Evolutionary conservation across 805 yeast genomes (phyloP).

Genomic region (Lachancea meyersii): DNA sequence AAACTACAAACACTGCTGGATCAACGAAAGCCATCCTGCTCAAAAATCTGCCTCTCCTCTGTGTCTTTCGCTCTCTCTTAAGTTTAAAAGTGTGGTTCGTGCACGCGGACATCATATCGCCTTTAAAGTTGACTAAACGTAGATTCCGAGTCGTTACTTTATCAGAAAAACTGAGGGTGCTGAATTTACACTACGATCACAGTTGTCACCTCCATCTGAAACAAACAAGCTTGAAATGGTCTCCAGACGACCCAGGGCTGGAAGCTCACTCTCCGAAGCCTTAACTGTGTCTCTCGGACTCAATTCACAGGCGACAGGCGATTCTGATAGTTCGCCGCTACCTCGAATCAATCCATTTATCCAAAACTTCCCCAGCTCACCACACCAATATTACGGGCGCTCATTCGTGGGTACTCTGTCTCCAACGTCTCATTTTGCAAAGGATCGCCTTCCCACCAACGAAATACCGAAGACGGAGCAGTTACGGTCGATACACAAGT

Average conservation of each 20-base stretch:
- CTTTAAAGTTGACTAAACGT: not conserved
- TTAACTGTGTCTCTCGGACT: constrained; percentile 29
- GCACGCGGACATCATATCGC: not conserved
- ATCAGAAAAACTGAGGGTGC: not conserved
- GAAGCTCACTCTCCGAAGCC: constrained; percentile 26
- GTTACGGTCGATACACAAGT: constrained; percentile 20
- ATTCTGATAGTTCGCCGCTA: not conserved
- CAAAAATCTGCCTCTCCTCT: no score
- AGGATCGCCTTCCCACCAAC: constrained; percentile 2
- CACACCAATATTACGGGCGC: constrained; percentile 22
- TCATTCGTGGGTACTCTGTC: constrained; percentile 27
- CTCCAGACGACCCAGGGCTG: constrained; percentile 6
- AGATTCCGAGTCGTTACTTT: not conserved
- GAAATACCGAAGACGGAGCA: constrained; percentile 4
- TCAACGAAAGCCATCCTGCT: no score
- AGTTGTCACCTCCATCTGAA: not conserved
- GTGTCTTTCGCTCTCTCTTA: no score
- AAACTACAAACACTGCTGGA: no score
- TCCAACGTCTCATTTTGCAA: constrained; percentile 13
- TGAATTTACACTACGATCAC: not conserved
- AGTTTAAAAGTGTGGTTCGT: not conserved
- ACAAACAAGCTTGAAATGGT: not conserved
- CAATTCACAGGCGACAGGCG: constrained; percentile 16
- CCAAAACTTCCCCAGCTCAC: not conserved
- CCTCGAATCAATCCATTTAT: constrained; percentile 3